Evolutionary conservation across 495 filamentous ascomycete species (phyloP).

Genomic region (Podospora bellae-mahoneyi): DNA sequence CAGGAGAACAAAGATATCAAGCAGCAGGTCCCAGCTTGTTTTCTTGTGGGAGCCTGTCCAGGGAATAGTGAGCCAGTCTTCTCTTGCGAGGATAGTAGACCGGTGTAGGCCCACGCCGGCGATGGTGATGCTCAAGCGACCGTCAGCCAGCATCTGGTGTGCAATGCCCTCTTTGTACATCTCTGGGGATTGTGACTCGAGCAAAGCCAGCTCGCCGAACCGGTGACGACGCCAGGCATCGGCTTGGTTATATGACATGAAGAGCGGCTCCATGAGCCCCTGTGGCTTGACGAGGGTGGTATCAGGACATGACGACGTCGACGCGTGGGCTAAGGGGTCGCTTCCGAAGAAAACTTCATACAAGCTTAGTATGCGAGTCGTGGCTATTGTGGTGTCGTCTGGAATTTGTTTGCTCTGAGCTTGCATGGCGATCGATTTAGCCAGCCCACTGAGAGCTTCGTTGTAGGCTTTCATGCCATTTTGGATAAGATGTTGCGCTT

Average conservation of each 20-base stretch:
- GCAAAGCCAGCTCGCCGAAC: constrained; percentile 8
- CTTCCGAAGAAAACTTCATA: constrained; percentile 9
- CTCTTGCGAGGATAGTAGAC: background rate
- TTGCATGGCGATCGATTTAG: background rate
- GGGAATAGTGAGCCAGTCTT: constrained; percentile 14
- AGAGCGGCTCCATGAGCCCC: background rate
- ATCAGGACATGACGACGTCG: background rate
- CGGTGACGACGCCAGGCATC: constrained; percentile 2
- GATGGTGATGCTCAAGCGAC: background rate
- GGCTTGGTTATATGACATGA: background rate
- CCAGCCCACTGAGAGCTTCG: background rate
- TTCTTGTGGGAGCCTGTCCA: constrained; percentile 6
- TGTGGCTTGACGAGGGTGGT: background rate
- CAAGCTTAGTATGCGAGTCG: constrained; percentile 1
- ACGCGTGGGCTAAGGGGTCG: background rate
- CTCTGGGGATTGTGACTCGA: background rate
- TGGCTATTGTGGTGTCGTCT: background rate
- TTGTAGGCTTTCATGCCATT: constrained; percentile 9
- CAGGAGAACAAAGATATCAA: constrained; percentile 16
- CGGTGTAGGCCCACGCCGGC: background rate
- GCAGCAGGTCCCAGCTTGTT: constrained; percentile 4
- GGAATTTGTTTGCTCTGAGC: background rate
- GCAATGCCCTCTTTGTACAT: background rate
- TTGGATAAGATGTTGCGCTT: background rate
- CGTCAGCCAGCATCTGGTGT: constrained; percentile 5